These are phyloP conservation scores for Scheffersomyces insectosa DNA, from an alignment of 1,139 yeast species.

Conservation along the genomic window DNA sequence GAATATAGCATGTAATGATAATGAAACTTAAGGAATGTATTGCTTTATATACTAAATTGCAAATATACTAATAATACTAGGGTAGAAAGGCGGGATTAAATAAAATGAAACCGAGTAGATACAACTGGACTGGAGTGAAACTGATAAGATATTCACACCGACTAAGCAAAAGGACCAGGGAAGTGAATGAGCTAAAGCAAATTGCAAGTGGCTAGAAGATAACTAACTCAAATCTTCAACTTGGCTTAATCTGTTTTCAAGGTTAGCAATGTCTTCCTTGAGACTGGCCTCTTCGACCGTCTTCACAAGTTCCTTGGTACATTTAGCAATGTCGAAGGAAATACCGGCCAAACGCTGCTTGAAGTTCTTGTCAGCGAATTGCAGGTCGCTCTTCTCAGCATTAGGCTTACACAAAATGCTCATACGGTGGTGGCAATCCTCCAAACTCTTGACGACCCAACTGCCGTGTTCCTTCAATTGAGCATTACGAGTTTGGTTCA, in stretches of 20 bases:
- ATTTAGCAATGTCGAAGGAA: slow-evolving; percentile 93
- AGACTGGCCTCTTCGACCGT: slow-evolving; percentile 93
- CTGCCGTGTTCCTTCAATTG: slow-evolving; percentile 87
- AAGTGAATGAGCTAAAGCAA: not conserved
- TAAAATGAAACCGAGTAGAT: too few species aligned
- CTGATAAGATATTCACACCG: not conserved
- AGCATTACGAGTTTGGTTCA: slow-evolving; percentile 83
- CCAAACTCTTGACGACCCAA: slow-evolving; percentile 84
- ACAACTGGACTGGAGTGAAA: not conserved
- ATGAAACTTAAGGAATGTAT: too few species aligned
- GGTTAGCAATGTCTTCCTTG: slow-evolving; percentile 68
- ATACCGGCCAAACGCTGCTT: slow-evolving; percentile 93
- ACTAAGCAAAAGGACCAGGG: not conserved
- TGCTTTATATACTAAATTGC: too few species aligned
- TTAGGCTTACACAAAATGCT: slow-evolving; percentile 56
- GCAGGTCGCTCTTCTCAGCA: slow-evolving; percentile 52
- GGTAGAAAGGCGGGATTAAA: not conserved
- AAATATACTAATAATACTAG: slow-evolving; percentile 1
- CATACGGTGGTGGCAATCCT: slow-evolving; percentile 85
- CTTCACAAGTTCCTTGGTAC: slow-evolving; percentile 92
- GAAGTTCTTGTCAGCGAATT: slow-evolving; percentile 84
- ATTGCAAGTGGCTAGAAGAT: not conserved
- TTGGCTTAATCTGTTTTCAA: slow-evolving; percentile 47
- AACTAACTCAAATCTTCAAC: slow-evolving; percentile 35
- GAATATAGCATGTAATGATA: not conserved